Conservation (phyloP, 108 stramenopile species). For the Nannochloropsis granulata region DNA sequence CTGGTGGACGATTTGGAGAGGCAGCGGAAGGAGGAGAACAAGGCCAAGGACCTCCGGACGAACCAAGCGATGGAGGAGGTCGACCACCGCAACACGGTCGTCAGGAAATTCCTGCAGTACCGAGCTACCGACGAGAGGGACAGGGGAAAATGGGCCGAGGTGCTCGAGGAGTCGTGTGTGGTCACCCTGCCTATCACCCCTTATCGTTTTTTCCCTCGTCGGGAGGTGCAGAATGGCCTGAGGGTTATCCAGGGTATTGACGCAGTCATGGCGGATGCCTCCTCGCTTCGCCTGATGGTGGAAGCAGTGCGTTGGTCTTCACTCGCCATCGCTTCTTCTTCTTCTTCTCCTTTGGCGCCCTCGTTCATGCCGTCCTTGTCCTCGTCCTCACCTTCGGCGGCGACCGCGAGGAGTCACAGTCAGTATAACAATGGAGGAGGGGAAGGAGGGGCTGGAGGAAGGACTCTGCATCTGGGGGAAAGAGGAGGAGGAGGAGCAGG, state of each 20-base stretch:
- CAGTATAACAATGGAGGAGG: background rate
- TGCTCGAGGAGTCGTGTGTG: constrained; percentile 15
- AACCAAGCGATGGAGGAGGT: background rate
- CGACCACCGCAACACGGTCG: background rate
- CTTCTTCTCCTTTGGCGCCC: background rate
- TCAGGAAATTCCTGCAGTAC: constrained; percentile 1
- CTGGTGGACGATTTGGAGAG: constrained; percentile 74
- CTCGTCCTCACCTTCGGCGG: background rate
- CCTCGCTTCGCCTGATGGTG: constrained; percentile 1
- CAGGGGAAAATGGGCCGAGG: background rate
- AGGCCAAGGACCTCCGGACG: background rate
- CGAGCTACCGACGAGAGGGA: background rate
- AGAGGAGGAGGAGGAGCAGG: background rate
- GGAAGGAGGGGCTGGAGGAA: background rate
- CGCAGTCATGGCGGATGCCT: constrained; percentile 15
- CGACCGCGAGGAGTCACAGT: background rate
- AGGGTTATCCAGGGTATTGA: constrained; percentile 16
- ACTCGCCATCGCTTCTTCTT: background rate
- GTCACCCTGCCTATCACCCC: constrained; percentile 17
- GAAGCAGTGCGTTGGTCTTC: background rate
- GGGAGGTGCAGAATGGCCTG: background rate
- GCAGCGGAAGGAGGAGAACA: constrained; percentile 37
- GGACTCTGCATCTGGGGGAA: background rate
- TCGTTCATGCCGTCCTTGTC: background rate
- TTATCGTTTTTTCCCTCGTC: constrained; percentile 10